Base-by-base conservation (phyloP, 352 stramenopile genomes). In the Elongisporangium senticosum region DNA sequence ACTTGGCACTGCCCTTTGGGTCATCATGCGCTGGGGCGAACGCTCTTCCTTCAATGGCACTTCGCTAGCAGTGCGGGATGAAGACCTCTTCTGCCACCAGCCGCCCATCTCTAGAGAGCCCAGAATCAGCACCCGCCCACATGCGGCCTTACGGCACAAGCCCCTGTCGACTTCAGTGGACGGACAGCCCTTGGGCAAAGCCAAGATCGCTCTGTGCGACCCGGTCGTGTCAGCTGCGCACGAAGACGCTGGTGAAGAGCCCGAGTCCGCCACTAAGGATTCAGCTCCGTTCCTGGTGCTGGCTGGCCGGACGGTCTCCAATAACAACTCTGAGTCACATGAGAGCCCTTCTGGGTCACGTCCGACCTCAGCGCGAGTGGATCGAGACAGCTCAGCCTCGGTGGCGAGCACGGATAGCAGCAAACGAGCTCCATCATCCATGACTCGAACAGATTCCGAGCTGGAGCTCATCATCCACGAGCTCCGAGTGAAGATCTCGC, bases 381-480 rank as follows among this genome's bases (percentile, higher is more conserved):
- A 55, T 40, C 10, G 51, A 43, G 39, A 55, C 6, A 55, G 14
- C 1, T 43, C 24, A 10, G 33, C 10, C 8, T 43, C 33, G 4
- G 4, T 17, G 15, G 8, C 11, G 4, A 10, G 10, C 33, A 43
- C 33, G 8, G 33, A 43, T 1, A 17, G 33, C 13, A 10, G 14
- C 24, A 37, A 23, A 51, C 14, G n/a, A 24, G 21, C 7, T 23
- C 8, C n/a, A 11, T 1, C 51, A 48, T 14, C 26, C 10, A 61
- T 51, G 48, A 1, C 47, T 33, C 72, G 74, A 2, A 74, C 75
- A 0, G 76, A 90, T 56, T 83, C 82, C 39, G 80, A 87, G 50
- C 53, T 90, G 10, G 80, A 90, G 51, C 66, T 74, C 7, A 90
- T 88, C 49, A 90, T 90, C 55, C 74, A 63, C 22, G 77, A 87